Percentiles rank a stretch among this genome's conserved stretches.
Evolutionary conservation across 164 flowering plant species (phyloP).

Genomic region (Vitis amurensis): DNA sequence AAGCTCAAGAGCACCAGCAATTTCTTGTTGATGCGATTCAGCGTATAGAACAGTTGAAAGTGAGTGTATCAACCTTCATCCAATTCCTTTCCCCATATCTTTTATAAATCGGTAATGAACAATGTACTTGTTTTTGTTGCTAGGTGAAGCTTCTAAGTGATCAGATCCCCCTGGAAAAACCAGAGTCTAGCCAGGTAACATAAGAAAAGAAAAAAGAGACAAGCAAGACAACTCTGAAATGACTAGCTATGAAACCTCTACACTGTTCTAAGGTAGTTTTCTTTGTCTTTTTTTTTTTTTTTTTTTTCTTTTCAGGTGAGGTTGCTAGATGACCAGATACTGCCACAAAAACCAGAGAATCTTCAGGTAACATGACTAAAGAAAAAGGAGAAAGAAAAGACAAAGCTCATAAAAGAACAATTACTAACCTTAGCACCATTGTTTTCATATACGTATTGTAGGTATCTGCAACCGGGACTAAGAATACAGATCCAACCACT

Average conservation of each 20-base stretch:
- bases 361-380: too few species aligned
- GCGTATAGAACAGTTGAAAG: slow-evolving; percentile 7
- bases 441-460: not conserved
- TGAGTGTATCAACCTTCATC: not conserved
- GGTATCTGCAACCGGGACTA: not conserved
- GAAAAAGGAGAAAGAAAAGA: too few species aligned
- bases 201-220: not conserved
- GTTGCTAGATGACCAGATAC: not conserved
- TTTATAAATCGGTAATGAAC: not conserved
- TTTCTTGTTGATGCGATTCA: slow-evolving; percentile 5
- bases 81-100: not conserved
- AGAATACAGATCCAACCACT: not conserved
- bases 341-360: too few species aligned
- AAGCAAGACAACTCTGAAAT: not conserved
- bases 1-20: slow-evolving; percentile 1
- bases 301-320: not conserved
- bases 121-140: not conserved
- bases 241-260: not conserved
- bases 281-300: too few species aligned
- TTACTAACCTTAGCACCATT: too few species aligned
- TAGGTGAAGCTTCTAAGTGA: not conserved
- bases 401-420: too few species aligned
- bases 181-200: not conserved
- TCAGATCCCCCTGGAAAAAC: not conserved
- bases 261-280: not conserved